Base-by-base conservation (phyloP, 139 green algal genomes). In the Micromonas commoda region DNA sequence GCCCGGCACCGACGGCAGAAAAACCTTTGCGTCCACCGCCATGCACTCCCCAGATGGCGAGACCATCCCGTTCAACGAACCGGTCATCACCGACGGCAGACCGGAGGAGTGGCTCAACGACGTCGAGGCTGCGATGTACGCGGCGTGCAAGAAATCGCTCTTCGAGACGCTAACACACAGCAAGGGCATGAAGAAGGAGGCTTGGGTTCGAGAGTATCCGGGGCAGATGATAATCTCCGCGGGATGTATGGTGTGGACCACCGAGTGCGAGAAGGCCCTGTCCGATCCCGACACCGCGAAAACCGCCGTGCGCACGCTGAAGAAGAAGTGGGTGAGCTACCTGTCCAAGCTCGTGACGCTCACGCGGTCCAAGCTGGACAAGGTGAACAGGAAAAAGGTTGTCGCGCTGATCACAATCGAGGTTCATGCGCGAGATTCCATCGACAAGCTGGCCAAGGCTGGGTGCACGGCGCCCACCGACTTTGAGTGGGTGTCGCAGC, bases 31-130 rank as follows among this genome's bases (percentile, higher is more conserved):
- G 73, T 85, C 83, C 20, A 74, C 84, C 23, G 90, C 86, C 29
- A 89, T 93, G 64, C 83, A 77, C 72, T 91, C 88, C 0, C 88
- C 86, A n/a, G 91, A 96, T 81, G 86, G 88, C 21, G 91, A 96
- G 83, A 89, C 91, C 78, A 85, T 96, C 28, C 88, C 91, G 0
- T 91, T 96, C 60, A 57, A 76, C 60, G 75, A 52, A 2, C 80
- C 82, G 0, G 82, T 94, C 33, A 71, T 90, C 31, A 92, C 89
- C 4, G 89, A 95, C 78, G 91, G 91, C 9, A 82, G 88, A 32
- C 90, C 91, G 16, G 91, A 96, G 83, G 90, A 94, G 71, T 96
- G 91, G 91, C 87, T 96, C 16, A 94, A 94, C 83, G 68, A 84
- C 24, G 88, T 95, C 51, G 91, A 95, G 84, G 86, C 88, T 6